A percentile compares a stretch with the other conserved stretches of the same genome.
phyloP scores from a whole-genome alignment of 768 basidiomycete species.

The Phlegmacium glaucopus region DNA sequence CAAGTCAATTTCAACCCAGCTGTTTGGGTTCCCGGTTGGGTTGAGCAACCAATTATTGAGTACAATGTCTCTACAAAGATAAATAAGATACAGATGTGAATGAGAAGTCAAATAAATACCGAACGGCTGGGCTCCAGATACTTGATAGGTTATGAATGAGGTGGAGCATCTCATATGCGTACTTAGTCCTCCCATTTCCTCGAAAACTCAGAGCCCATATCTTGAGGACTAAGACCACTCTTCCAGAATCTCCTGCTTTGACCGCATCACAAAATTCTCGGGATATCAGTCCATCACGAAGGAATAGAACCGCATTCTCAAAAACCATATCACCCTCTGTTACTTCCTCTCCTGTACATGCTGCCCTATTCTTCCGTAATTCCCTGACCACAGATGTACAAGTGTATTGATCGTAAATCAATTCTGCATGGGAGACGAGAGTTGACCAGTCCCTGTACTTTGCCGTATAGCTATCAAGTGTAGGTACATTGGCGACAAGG shows the following conservation, averaged over 20 bases:
- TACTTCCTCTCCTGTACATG: neutral
- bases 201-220: constrained; percentile 25
- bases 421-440: constrained; percentile 15
- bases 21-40: constrained; percentile 23
- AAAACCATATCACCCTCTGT: constrained; percentile 21
- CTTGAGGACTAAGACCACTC: constrained; percentile 25
- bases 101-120: no score
- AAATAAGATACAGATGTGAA: no score
- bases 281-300: constrained; percentile 25
- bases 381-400: constrained; percentile 12
- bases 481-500: constrained; percentile 16
- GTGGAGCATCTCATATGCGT: constrained; percentile 30
- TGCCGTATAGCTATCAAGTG: no score
- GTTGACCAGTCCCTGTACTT: no score
- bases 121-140: constrained; percentile 25
- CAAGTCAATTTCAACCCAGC: constrained; percentile 27
- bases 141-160: constrained; percentile 23
- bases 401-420: constrained; percentile 20
- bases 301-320: constrained; percentile 26
- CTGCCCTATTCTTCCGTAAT: constrained; percentile 13
- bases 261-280: constrained; percentile 25
- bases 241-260: constrained; percentile 30
- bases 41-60: constrained; percentile 33
- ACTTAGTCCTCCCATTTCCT: constrained; percentile 29
- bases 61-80: constrained; percentile 15